Evolutionary conservation across 163 green algal genomes (phyloP), one percentile per base, ranked within the genome.

Genomic region (Smithsoniella earleae): DNA sequence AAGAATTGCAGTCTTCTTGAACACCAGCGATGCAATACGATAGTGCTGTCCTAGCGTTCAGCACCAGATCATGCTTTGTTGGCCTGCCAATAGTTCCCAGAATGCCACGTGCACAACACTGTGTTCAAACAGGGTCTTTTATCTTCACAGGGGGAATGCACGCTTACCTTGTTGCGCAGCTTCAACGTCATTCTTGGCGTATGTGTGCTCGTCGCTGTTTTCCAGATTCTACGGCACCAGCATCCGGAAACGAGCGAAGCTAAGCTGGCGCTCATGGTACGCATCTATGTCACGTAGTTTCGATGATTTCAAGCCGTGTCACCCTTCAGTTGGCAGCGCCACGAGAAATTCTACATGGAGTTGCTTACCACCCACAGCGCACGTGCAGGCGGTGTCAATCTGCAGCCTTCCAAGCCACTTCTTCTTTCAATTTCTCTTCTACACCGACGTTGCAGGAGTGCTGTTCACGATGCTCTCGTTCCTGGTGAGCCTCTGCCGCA

Each of bases 341-440:
- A n/a, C n/a, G n/a, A n/a, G n/a, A n/a, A n/a, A n/a, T n/a, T n/a
- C n/a, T n/a, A n/a, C n/a, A n/a, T n/a, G n/a, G n/a, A n/a, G n/a
- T n/a, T n/a, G n/a, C n/a, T n/a, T n/a, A 49, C 10, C 87, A 3
- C 3, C 46, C 52, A 20, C 25, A 33, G 20, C 3, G 16, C 16
- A n/a, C 62, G 73, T 62, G 62, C 49, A 82, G 2, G 73, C 78
- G 0, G 73, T 89, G 33, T 73, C 75, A 28, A 44, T 88, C 18
- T 84, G 58, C 25, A 69, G 22, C 27, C 58, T 92, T 34, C 92
- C 92, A 0, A 77, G 90, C 3, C 89, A 96, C 77, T 92, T 90
- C 74, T 96, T 96, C 78, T 97, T 89, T 75, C 76, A 73, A 6
- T 92, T 92, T 62, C 75, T 98, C 2, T 97, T 87, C 76, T 98